Percentiles rank a stretch among this genome's conserved stretches.
Evolutionary conservation across 78 protist genomes (phyloP).

Genomic region (Cavenderia fasciculata): DNA sequence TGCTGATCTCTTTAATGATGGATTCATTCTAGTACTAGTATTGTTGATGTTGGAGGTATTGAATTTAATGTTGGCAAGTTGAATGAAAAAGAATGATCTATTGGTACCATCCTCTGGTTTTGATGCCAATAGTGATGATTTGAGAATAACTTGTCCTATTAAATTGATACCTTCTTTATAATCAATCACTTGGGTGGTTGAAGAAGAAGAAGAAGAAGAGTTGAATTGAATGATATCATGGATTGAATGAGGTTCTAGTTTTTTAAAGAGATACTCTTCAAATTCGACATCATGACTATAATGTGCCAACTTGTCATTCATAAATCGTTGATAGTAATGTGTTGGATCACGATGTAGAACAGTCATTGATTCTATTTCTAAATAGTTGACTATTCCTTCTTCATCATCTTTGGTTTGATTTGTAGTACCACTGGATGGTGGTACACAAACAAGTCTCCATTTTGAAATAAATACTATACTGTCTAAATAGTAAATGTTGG

Average conservation of each 20-base stretch:
- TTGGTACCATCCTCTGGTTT: too few relatives aligned
- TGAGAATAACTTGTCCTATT: too few relatives aligned
- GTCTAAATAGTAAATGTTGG: too few relatives aligned
- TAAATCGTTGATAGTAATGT: constrained; percentile 25
- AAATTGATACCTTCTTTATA: neutral
- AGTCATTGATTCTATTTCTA: constrained; percentile 22
- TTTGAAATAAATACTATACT: constrained; percentile 7
- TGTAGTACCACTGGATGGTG: neutral
- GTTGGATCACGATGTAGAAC: constrained; percentile 2
- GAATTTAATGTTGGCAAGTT: neutral
- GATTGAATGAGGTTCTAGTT: neutral
- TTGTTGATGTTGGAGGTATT: too few relatives aligned
- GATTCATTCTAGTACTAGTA: too few relatives aligned
- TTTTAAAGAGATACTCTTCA: neutral
- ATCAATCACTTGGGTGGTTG: neutral
- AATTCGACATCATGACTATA: neutral
- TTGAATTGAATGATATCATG: too few relatives aligned
- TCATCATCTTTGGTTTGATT: too few relatives aligned
- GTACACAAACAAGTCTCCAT: neutral
- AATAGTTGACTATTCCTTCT: constrained; percentile 1
- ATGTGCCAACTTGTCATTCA: neutral
- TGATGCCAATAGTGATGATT: constrained; percentile 31
- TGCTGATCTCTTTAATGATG: neutral
- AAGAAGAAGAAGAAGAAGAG: too few relatives aligned
- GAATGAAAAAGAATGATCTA: constrained; percentile 17